Evolutionary conservation across 305 asterid species (phyloP).

Genomic region (Fraxinus xanthoxyloides): DNA sequence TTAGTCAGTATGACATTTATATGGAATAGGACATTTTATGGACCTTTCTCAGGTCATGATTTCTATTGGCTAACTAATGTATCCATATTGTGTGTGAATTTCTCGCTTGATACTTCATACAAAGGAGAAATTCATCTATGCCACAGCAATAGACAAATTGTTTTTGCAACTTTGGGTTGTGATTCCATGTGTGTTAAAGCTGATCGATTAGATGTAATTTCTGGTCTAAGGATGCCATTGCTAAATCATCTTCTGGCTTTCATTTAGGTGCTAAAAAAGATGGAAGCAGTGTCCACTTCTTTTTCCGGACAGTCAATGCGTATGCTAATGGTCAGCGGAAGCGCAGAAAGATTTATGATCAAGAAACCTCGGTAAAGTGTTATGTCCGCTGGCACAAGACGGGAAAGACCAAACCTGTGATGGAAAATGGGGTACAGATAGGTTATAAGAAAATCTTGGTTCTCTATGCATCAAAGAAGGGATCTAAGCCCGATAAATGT

Average conservation of each 20-base stretch:
- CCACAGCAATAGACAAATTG: not conserved
- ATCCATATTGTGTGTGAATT: not conserved
- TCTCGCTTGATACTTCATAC: not conserved
- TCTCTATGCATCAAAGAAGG: conserved; percentile 51
- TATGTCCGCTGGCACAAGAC: conserved; percentile 96
- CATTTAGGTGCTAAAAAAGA: conserved; percentile 75
- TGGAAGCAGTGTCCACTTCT: conserved; percentile 80
- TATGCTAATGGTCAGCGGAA: conserved; percentile 75
- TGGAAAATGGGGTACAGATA: conserved; percentile 55
- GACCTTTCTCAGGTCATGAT: not conserved
- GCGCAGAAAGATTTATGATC: conserved; percentile 63
- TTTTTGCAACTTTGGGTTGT: not conserved
- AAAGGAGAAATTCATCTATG: not conserved
- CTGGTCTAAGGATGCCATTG: not conserved
- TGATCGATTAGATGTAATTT: conserved; percentile 10
- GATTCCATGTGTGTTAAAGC: not conserved
- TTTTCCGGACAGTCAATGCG: conserved; percentile 57
- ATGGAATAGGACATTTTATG: not conserved
- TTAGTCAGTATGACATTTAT: not conserved
- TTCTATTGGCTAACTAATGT: not conserved
- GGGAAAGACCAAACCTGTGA: conserved; percentile 72
- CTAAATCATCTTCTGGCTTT: conserved; percentile 1
- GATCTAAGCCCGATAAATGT: conserved; percentile 58
- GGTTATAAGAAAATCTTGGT: conserved; percentile 96
- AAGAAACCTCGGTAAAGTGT: conserved; percentile 20